Evolutionary conservation across 78 protist genomes (phyloP).

Genomic region (Dictyostelium discoideum): DNA sequence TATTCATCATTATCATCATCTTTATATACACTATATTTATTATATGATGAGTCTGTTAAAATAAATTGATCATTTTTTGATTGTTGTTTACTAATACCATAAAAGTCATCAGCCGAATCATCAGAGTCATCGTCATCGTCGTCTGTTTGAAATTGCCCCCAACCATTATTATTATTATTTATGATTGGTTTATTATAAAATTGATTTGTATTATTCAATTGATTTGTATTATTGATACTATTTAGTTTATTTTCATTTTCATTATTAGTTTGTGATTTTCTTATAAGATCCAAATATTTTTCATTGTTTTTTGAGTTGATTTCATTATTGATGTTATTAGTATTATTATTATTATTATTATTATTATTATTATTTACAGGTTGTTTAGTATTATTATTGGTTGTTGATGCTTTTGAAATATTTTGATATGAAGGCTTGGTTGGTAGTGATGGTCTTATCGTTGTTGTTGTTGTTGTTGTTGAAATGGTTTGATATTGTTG

Average conservation of each 20-base stretch:
- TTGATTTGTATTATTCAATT: not conserved
- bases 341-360: too few relatives aligned
- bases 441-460: not conserved
- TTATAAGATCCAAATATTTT: not conserved
- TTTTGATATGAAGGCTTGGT: not conserved
- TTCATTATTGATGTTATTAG: not conserved
- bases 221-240: not conserved
- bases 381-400: not conserved
- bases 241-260: not conserved
- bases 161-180: not conserved
- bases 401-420: not conserved
- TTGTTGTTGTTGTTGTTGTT: not conserved
- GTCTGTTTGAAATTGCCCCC: not conserved
- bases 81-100: not conserved
- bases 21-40: slow-evolving; percentile 1
- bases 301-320: not conserved
- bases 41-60: not conserved
- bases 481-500: not conserved
- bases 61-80: not conserved
- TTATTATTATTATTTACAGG: not conserved
- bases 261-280: not conserved
- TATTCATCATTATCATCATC: slow-evolving; percentile 10
- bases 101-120: not conserved
- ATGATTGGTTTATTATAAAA: not conserved
- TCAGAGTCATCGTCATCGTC: not conserved